Evolutionary conservation across 768 basidiomycete species (phyloP).

Genomic region (Leccinellum luteum): DNA sequence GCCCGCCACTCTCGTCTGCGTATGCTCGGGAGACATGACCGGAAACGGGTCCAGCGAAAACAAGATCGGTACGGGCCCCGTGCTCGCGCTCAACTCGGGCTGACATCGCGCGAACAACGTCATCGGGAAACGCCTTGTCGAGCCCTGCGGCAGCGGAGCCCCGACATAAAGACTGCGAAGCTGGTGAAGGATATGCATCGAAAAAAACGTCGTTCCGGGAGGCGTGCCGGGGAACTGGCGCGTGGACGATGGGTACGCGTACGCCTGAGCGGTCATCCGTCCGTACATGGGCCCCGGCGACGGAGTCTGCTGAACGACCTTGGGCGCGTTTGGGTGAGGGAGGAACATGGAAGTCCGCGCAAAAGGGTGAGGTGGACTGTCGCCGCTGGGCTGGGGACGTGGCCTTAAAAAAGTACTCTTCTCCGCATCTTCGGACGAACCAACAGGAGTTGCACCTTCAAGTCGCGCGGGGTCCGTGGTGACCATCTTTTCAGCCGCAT

Average conservation of each 20-base stretch:
- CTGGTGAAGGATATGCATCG: conserved; percentile 26
- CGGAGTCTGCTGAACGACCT: conserved; percentile 19
- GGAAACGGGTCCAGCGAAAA: conserved; percentile 56
- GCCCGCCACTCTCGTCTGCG: background rate
- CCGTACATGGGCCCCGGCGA: conserved; percentile 60
- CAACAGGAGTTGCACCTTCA: background rate
- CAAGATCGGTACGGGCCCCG: conserved; percentile 58
- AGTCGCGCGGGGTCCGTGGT: conserved; percentile 15
- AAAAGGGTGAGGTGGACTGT: conserved; percentile 22
- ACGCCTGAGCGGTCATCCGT: conserved; percentile 27
- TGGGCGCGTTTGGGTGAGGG: conserved; percentile 56
- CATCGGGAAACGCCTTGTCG: conserved; percentile 24
- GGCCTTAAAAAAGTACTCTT: conserved; percentile 25
- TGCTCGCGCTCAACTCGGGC: conserved; percentile 45
- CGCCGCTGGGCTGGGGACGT: conserved; percentile 19
- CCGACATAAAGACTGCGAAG: conserved; percentile 19
- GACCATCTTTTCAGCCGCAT: conserved; percentile 8
- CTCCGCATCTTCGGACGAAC: conserved; percentile 6
- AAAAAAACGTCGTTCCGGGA: conserved; percentile 29
- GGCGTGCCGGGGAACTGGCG: conserved; percentile 4
- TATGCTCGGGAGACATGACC: background rate
- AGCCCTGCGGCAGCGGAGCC: background rate
- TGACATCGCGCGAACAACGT: conserved; percentile 64
- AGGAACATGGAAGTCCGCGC: conserved; percentile 44
- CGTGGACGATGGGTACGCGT: conserved; percentile 2